Evolutionary conservation across 1,284 basidiomycete genomes (phyloP), one percentile per base, ranked within the genome.

Genomic region (Moniliophthora roreri): DNA sequence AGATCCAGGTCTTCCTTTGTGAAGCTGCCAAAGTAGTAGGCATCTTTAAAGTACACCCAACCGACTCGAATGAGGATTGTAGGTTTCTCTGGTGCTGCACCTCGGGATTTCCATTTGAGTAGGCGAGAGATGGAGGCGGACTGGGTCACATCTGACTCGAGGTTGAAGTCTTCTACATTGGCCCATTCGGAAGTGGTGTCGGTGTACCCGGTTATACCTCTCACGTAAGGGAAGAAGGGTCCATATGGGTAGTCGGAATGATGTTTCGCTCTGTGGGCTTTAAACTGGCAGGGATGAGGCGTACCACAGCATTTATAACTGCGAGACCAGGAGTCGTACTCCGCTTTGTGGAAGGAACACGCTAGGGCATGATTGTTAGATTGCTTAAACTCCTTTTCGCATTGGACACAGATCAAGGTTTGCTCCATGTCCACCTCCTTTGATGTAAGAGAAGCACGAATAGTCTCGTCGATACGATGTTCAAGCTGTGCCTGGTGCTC

Each of bases 241-340:
- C 60, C 65, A 41, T 72, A 72, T 0, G 70, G 64, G 52, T 70
- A 72, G 20, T 72, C 69, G 53, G 66, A 70, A 51, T 72, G 69
- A 48, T 71, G 69, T 48, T 64, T 64, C 1, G 66, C 55, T 39
- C 69, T 65, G 57, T 72, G 70, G 13, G 56, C 53, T 21, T 58
- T 59, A 48, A 63, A 67, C 56, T 69, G 62, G 52, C 70, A 71
- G 16, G 69, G 66, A 52, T 70, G 62, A 5, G 59, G 46, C 2
- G 63, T 63, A 48, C 65, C 64, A 56, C 70, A 72, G 46, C 70
- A 72, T n/a, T 64, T 62, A 42, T 62, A 70, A 44, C 53, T 59
- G 44, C 63, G 64, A 35, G 54, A 59, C 69, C 69, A 72, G 8
- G 65, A 63, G 48, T 66, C 60, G 47, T 69, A 72, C 23, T 65